Base-by-base conservation (phyloP, 2,329 filamentous ascomycete genomes). In the Venturia effusa region DNA sequence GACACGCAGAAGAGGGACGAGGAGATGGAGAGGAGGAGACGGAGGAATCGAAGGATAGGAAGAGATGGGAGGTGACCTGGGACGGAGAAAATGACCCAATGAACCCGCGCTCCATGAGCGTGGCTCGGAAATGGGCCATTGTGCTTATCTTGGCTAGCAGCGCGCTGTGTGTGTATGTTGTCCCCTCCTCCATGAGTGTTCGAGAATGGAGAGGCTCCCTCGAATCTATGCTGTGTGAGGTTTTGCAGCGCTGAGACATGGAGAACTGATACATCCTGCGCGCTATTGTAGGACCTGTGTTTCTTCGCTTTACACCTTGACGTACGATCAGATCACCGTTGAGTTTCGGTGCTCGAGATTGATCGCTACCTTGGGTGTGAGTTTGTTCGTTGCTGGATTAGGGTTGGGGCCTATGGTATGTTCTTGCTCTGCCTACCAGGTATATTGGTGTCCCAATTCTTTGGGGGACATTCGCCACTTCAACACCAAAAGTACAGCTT, bases 251-350 rank as follows among this genome's bases (percentile, higher is more conserved):
- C 13, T 19, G 32, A 62, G 37, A 48, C n/a, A 54, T 41, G 61
- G 40, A 34, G 24, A 62, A 41, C 41, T 45, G 41, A 37, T 40
- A 41, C n/a, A 27, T 60, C 27, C 11, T 27, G 27, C 27, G 59
- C 22, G 27, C 45, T n/a, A n/a, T 39, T 43, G 59, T 51, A 64
- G 63, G 24, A 66, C 92, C 10, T 91, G 88, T 72, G 85, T 89
- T 1, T 92, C 88, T 59, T 94, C 91, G n/a, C 85, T 96, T 69
- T 96, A 97, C 75, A 93, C 91, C 0, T 84, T 85, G 15, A 94
- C 89, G 0, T 97, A 96, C 73, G 72, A 70, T 22, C 88, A 94
- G 74, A 73, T 79, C 60, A 74, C 76, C 64, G 45, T 69, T 8
- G 73, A 77, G 48, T 78, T 78, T 64, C 64, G 68, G 22, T 71